phyloP scores from a whole-genome alignment of 1,139 yeast species.

The Yamadazyma dendronema region DNA sequence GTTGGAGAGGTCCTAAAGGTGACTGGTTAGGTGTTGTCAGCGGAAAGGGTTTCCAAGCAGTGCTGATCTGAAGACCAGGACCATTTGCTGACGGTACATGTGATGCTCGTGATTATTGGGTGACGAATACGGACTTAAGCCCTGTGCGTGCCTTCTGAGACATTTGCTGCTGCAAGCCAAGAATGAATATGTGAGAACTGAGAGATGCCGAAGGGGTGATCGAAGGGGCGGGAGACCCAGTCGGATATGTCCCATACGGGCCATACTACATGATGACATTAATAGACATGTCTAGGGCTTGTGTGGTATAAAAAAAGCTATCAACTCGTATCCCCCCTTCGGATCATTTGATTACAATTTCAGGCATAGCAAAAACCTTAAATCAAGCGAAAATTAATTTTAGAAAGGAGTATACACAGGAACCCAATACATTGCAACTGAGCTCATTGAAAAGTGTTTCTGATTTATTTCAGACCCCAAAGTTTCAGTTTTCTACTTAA shows the following conservation, averaged over 20 bases:
- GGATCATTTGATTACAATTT: background rate
- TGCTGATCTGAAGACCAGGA: conserved; percentile 30
- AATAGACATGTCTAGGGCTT: too few species aligned
- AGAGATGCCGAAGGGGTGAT: too few species aligned
- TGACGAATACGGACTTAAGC: background rate
- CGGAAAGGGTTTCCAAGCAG: conserved; percentile 81
- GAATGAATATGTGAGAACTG: too few species aligned
- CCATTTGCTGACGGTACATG: too few species aligned
- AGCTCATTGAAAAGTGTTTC: background rate
- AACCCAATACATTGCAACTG: conserved; percentile 1
- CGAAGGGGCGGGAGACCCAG: too few species aligned
- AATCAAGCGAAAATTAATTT: background rate
- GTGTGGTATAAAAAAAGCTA: too few species aligned
- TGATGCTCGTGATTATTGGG: background rate
- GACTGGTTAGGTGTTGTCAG: conserved; percentile 81
- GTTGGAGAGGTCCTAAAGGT: conserved; percentile 66
- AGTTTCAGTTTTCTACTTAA: too few species aligned
- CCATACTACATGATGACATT: too few species aligned
- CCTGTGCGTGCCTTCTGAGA: background rate
- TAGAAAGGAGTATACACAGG: conserved; percentile 1
- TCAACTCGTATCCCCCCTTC: too few species aligned
- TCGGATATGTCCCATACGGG: too few species aligned
- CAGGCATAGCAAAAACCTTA: background rate
- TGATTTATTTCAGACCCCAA: too few species aligned
- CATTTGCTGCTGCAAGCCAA: background rate